Base-by-base conservation (phyloP, 2,329 filamentous ascomycete species). In the Dissoconium aciculare region DNA sequence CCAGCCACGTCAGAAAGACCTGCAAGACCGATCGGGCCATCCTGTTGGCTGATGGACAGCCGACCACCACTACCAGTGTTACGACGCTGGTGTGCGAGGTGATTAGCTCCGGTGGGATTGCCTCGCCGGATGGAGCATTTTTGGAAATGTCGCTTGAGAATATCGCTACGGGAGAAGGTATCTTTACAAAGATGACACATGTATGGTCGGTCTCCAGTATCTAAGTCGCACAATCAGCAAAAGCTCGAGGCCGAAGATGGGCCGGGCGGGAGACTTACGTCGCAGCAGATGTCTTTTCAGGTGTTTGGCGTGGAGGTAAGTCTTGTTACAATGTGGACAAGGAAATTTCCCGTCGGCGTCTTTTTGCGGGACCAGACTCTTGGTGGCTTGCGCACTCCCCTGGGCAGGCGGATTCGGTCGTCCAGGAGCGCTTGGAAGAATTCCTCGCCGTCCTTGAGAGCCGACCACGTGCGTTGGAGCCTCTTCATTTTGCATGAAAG, bases 131-230 rank as follows among this genome's bases (percentile, higher is more conserved):
- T 83, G 23, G 89, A 94, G 63, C 89, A 98, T 66, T 98, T 98
- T 59, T 94, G 85, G 62, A 95, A 98, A 62, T 98, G 89, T 43
- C 89, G 82, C 67, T 98, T 98, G 50, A 98, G 64, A 43, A 98
- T 95, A 54, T 98, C 89, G 67, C 84, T 93, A 56, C 89, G 78
- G 28, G 83, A 93, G 60, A 98, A 98, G 17, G 85, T 95, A 59
- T 95, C 89, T 57, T 89, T 84, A 67, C 89, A 98, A 30, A 98
- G 68, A 43, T 92, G 82, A 62, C 89, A 98, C 74, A 91, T 91
- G 64, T 98, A 98, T 34, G 89, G 89, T 44, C 89, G 82, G 57
- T 95, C 87, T 51, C 89, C 89, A 39, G 89, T 95, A 64, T 98
- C 87, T 93, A 48, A 27, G 34, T 23, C 8, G n/a, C 15, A 34